A percentile compares a stretch with the other conserved stretches of the same genome.
Evolutionary conservation across 768 basidiomycete genomes (phyloP).

Genomic region (Suillus variegatus): DNA sequence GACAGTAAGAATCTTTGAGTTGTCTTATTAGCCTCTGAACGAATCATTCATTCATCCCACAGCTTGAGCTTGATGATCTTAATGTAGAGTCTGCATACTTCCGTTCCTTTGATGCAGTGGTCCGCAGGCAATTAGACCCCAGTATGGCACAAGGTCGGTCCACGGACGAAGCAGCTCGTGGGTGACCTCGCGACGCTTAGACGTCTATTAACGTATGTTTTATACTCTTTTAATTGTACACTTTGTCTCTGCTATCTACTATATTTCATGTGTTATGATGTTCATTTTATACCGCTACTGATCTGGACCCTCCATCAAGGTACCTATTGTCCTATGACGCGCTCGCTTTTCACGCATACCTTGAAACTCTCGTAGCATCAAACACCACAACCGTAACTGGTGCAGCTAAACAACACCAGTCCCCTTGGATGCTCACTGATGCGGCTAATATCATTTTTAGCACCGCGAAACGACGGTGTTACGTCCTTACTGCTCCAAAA

Average conservation of each 20-base stretch:
- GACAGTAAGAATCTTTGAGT: slow-evolving; percentile 39
- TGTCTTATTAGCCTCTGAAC: background rate
- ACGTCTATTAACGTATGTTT: slow-evolving; percentile 71
- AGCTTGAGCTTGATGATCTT: slow-evolving; percentile 94
- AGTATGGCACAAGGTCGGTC: slow-evolving; percentile 98
- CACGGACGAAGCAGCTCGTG: slow-evolving; percentile 89
- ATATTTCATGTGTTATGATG: background rate
- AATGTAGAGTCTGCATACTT: slow-evolving; percentile 94
- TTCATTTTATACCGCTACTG: slow-evolving; percentile 10
- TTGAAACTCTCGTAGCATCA: slow-evolving; percentile 82
- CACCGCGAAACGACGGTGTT: slow-evolving; percentile 80
- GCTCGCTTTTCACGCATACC: slow-evolving; percentile 86
- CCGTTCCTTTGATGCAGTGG: slow-evolving; percentile 85
- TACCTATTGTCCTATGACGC: slow-evolving; percentile 91
- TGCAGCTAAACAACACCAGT: slow-evolving; percentile 62
- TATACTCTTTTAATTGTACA: background rate
- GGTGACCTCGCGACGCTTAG: slow-evolving; percentile 84
- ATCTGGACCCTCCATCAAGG: slow-evolving; percentile 35
- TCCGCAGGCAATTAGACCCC: slow-evolving; percentile 85
- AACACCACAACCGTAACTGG: slow-evolving; percentile 53
- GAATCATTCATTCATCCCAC: slow-evolving; percentile 2
- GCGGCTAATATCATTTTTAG: slow-evolving; percentile 87
- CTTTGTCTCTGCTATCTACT: background rate
- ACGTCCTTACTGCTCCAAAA: slow-evolving; percentile 43
- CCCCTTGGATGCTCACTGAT: slow-evolving; percentile 91